phyloP scores from a whole-genome alignment of 352 stramenopile species.

The Phytophthora quininea region DNA sequence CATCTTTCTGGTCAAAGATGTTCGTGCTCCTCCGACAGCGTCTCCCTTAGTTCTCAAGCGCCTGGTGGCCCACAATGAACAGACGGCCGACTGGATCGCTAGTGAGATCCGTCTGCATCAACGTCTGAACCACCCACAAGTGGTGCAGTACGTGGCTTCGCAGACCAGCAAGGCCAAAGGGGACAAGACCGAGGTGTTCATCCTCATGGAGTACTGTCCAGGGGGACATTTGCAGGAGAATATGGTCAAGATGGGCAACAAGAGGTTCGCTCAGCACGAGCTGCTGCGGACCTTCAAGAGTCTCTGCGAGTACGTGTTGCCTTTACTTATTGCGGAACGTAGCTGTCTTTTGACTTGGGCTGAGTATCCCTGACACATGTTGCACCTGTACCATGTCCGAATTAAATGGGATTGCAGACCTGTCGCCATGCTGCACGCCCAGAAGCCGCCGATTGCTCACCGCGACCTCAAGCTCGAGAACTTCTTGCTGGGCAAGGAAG shows the following conservation, averaged over 20 bases:
- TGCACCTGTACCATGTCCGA: constrained; percentile 8
- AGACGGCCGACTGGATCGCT: constrained; percentile 61
- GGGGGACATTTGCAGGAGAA: constrained; percentile 94
- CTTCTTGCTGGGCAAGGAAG: constrained; percentile 90
- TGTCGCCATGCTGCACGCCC: constrained; percentile 63
- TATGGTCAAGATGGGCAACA: constrained; percentile 87
- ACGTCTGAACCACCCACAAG: constrained; percentile 64
- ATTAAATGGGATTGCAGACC: constrained; percentile 39
- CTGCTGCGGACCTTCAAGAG: constrained; percentile 68
- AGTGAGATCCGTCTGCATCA: constrained; percentile 80
- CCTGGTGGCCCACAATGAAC: constrained; percentile 74
- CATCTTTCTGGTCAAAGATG: constrained; percentile 84
- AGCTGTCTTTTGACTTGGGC: constrained; percentile 1
- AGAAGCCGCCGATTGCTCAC: constrained; percentile 93
- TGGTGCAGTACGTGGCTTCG: constrained; percentile 74
- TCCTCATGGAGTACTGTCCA: constrained; percentile 97
- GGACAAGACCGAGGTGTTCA: constrained; percentile 89
- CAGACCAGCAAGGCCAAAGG: constrained; percentile 44
- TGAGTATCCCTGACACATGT: constrained; percentile 9
- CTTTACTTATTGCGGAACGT: constrained; percentile 4
- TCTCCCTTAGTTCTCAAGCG: constrained; percentile 74
- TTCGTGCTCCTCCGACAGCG: constrained; percentile 30
- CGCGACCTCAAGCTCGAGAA: constrained; percentile 98
- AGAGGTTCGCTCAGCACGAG: constrained; percentile 72
- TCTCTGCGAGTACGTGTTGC: constrained; percentile 68